Evolutionary conservation across 2,329 filamentous ascomycete species (phyloP).

Genomic region (Zymoseptoria crescenta): DNA sequence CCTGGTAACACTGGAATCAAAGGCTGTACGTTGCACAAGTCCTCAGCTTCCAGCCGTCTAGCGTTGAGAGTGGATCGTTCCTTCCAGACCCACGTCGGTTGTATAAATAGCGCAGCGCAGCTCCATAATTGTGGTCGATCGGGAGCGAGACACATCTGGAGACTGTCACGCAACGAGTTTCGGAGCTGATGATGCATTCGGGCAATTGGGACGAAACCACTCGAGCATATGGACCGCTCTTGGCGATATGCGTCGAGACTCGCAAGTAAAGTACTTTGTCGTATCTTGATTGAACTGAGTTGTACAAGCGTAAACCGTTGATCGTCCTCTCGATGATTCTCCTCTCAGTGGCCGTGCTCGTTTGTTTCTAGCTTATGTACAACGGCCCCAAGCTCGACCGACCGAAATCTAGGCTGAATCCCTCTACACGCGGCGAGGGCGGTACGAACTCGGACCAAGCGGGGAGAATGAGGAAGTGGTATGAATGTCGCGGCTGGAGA

Average conservation of each 20-base stretch:
- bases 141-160: not conserved
- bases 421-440: conserved; percentile 1
- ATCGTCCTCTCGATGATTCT: too few relatives aligned
- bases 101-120: not conserved
- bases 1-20: not conserved
- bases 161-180: too few relatives aligned
- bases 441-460: conserved; percentile 6
- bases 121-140: not conserved
- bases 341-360: too few relatives aligned
- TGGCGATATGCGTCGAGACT: too few relatives aligned
- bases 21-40: not conserved
- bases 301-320: too few relatives aligned
- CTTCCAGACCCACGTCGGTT: not conserved
- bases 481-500: conserved; percentile 22
- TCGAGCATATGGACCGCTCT: not conserved
- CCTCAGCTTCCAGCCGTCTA: not conserved
- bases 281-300: too few relatives aligned
- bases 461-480: conserved; percentile 10
- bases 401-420: too few relatives aligned
- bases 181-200: too few relatives aligned
- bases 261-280: too few relatives aligned
- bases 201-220: not conserved
- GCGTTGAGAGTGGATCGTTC: not conserved
- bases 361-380: too few relatives aligned
- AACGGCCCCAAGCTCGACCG: too few relatives aligned